A percentile compares a stretch with the other conserved stretches of the same genome.
Evolutionary conservation across 2,329 filamentous ascomycete genomes (phyloP).

Genomic region (Microsporum audouinii): DNA sequence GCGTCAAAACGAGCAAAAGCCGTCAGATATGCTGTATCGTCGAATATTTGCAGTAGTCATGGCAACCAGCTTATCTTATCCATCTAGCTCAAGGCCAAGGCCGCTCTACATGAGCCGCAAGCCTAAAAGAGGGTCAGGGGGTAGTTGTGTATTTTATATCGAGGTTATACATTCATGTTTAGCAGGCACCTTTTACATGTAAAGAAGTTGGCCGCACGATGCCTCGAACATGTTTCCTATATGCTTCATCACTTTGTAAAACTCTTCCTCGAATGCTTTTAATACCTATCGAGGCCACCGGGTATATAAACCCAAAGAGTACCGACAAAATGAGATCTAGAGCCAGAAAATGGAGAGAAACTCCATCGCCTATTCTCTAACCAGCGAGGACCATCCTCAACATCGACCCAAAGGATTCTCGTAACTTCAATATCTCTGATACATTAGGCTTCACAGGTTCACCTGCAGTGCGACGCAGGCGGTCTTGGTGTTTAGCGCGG

Average conservation of each 20-base stretch:
- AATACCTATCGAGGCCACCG: not conserved
- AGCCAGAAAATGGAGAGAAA: not conserved
- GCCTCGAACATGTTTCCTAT: not conserved
- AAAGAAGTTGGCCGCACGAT: no score
- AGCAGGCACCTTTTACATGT: no score
- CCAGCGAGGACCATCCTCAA: conserved; percentile 68
- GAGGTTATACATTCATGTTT: no score
- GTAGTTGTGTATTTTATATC: no score
- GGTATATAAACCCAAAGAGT: not conserved
- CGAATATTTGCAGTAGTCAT: not conserved
- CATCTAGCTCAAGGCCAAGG: not conserved
- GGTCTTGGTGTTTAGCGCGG: conserved; percentile 65
- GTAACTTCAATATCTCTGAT: conserved; percentile 67
- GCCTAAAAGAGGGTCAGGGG: not conserved
- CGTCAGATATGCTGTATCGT: not conserved
- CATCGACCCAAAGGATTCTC: conserved; percentile 70
- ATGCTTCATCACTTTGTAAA: not conserved
- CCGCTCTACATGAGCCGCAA: not conserved
- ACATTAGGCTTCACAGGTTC: conserved; percentile 73
- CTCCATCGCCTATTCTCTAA: conserved; percentile 31
- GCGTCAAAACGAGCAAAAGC: not conserved
- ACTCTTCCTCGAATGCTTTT: not conserved
- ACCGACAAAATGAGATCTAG: not conserved
- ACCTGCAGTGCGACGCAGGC: conserved; percentile 62
- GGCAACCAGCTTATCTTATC: not conserved